Conservation (phyloP, 2,329 filamentous ascomycete genomes). For the Alternaria incomplexa region DNA sequence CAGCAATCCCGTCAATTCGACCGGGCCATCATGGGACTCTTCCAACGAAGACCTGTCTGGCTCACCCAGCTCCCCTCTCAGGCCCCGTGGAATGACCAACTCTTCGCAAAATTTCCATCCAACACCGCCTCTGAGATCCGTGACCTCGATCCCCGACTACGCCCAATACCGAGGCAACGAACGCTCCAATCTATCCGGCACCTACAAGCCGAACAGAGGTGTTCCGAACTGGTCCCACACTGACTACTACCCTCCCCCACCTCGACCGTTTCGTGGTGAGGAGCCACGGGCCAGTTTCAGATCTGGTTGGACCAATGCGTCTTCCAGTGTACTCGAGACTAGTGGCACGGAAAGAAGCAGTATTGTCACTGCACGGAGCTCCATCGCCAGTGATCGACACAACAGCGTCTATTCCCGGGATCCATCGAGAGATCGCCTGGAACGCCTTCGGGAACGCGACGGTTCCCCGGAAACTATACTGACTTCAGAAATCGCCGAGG, state of each 20-base stretch:
- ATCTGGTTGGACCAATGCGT: slow-evolving; percentile 64
- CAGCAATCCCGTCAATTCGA: slow-evolving; percentile 42
- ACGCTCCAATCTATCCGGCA: slow-evolving; percentile 40
- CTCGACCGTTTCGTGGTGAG: slow-evolving; percentile 39
- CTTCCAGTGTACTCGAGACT: slow-evolving; percentile 62
- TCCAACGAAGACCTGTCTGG: slow-evolving; percentile 29
- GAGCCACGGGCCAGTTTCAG: slow-evolving; percentile 64
- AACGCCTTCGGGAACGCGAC: slow-evolving; percentile 33
- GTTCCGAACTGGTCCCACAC: slow-evolving; percentile 46
- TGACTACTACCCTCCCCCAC: slow-evolving; percentile 37
- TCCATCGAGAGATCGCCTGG: slow-evolving; percentile 32
- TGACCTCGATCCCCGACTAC: slow-evolving; percentile 49
- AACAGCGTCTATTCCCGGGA: slow-evolving; percentile 54
- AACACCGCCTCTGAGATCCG: slow-evolving; percentile 37
- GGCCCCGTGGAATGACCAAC: slow-evolving; percentile 42
- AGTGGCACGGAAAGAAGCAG: slow-evolving; percentile 83
- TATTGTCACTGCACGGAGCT: slow-evolving; percentile 79
- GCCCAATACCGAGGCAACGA: slow-evolving; percentile 35
- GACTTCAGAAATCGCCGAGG: slow-evolving; percentile 32
- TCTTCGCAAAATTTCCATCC: slow-evolving; percentile 39
- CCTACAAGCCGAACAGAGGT: slow-evolving; percentile 46
- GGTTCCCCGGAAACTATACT: slow-evolving; percentile 39
- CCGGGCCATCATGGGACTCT: slow-evolving; percentile 30
- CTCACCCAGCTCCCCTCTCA: slow-evolving; percentile 17
- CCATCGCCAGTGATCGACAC: slow-evolving; percentile 63